Base-by-base conservation (phyloP, 2,329 filamentous ascomycete genomes). In the Aspergillus fructus region DNA sequence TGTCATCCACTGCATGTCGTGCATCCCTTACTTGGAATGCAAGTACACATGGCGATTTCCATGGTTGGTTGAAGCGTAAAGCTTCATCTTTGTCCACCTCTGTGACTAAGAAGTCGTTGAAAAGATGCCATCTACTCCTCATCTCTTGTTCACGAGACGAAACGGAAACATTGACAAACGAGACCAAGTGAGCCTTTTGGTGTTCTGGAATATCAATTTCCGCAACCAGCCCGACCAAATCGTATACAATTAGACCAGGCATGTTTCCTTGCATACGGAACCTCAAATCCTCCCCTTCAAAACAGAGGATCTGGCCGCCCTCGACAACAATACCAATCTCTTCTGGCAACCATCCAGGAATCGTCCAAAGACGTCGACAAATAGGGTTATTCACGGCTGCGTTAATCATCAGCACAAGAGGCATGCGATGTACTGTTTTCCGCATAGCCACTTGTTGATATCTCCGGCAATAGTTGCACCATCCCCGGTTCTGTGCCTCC, bases 21-120 rank as follows among this genome's bases (percentile, higher is more conserved):
- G 86, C 87, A 37, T 86, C 81, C 73, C 93, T 96, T 27, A 89
- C 78, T 71, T 99, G 94, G 74, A 90, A 99, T 4, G 90, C 83
- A 53, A 99, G 78, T 5, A 97, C 89, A 12, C 91, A 92, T 0
- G 94, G 94, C 49, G 91, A 82, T 77, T 97, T 99, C 94, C 94
- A 99, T 17, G 87, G 83, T 3, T 91, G 86, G 60, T 93, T 93
- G 74, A 97, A 99, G 23, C 89, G 87, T 17, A 97, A 79, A 0
- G 93, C 96, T 71, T 99, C 93, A 60, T 92, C 88, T 27, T 85
- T 83, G 33, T 88, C 85, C 15, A 96, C 85, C 9, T 89, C 87
- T 12, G 90, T 86, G 21, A 99, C 96, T 37, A 96, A 77, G 68
- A 99, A 99, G 75, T 99, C 94, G 66, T 99, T 99, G 78, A 99